Percentiles rank a stretch among this genome's conserved stretches.
phyloP scores from a whole-genome alignment of 305 asterid genomes.

The Ilex paraguariensis region DNA sequence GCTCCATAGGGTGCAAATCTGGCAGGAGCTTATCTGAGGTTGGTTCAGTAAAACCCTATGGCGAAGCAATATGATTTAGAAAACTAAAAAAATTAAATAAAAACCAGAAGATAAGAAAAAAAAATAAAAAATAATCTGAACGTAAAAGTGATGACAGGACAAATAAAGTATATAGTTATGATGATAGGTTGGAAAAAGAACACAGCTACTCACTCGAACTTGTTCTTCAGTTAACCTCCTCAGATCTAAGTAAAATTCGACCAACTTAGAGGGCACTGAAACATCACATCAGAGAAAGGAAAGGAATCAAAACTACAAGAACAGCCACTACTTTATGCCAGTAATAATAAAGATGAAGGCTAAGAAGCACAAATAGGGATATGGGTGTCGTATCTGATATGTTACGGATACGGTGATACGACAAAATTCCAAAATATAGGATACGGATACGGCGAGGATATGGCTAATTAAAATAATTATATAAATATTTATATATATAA shows the following conservation, averaged over 20 bases:
- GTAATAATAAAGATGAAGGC: too few species aligned
- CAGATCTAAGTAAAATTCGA: conserved; percentile 63
- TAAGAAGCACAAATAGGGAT: too few species aligned
- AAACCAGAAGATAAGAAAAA: conserved; percentile 2
- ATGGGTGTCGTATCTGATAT: too few species aligned
- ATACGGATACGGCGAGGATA: too few species aligned
- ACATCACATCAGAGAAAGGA: conserved; percentile 13
- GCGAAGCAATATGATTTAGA: conserved; percentile 1
- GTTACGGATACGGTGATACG: too few species aligned
- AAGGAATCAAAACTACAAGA: conserved; percentile 6
- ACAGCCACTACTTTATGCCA: too few species aligned
- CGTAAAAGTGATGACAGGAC: conserved; percentile 8
- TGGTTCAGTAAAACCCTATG: conserved; percentile 83
- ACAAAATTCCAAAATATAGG: too few species aligned
- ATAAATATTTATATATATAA: too few species aligned
- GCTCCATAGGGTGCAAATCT: conserved; percentile 83
- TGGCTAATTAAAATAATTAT: too few species aligned
- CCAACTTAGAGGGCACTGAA: conserved; percentile 71
- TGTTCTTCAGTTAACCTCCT: conserved; percentile 79
- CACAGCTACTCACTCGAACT: conserved; percentile 47
- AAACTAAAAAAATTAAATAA: too few species aligned
- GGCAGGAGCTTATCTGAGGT: conserved; percentile 87
- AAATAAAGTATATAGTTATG: neutral
- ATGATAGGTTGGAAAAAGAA: neutral
- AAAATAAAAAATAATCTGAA: conserved; percentile 6